Percentiles rank a stretch among this genome's conserved stretches.
Evolutionary conservation across 2,329 filamentous ascomycete genomes (phyloP).

Genomic region (Fusarium tjaetaba): DNA sequence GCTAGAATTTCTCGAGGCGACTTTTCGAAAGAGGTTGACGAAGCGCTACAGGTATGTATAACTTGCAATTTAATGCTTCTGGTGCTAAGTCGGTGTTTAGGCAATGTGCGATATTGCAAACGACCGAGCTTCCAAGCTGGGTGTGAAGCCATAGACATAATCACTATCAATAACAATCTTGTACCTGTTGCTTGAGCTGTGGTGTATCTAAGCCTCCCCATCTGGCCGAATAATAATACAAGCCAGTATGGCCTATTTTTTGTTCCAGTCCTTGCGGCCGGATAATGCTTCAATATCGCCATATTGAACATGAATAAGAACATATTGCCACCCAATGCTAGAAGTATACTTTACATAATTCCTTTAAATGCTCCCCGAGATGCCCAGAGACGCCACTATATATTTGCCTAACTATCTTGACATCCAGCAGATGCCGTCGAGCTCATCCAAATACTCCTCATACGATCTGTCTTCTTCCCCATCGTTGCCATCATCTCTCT

Average conservation of each 20-base stretch:
- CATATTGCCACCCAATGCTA: conserved; percentile 14
- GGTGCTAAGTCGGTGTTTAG: conserved; percentile 46
- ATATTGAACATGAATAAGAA: conserved; percentile 10
- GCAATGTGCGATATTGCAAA: conserved; percentile 93
- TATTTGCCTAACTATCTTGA: conserved; percentile 35
- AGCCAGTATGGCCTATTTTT: background rate
- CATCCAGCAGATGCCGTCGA: conserved; percentile 64
- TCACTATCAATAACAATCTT: background rate
- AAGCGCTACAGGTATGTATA: conserved; percentile 75
- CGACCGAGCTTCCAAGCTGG: conserved; percentile 69
- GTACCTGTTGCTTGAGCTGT: conserved; percentile 1
- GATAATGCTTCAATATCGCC: conserved; percentile 2
- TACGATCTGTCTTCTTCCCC: conserved; percentile 56
- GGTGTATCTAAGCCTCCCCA: background rate
- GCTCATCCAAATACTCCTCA: conserved; percentile 65
- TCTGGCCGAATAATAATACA: background rate
- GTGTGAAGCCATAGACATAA: conserved; percentile 5
- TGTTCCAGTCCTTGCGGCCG: background rate
- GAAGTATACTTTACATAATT: conserved; percentile 27
- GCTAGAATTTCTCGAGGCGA: conserved; percentile 75
- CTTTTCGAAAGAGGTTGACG: conserved; percentile 72
- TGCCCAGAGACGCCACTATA: background rate
- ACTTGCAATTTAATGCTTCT: background rate
- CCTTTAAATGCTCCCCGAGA: conserved; percentile 2
- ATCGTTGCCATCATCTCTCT: conserved; percentile 34